Conservation (phyloP, 2,329 filamentous ascomycete genomes). For the Nemania sp. region DNA sequence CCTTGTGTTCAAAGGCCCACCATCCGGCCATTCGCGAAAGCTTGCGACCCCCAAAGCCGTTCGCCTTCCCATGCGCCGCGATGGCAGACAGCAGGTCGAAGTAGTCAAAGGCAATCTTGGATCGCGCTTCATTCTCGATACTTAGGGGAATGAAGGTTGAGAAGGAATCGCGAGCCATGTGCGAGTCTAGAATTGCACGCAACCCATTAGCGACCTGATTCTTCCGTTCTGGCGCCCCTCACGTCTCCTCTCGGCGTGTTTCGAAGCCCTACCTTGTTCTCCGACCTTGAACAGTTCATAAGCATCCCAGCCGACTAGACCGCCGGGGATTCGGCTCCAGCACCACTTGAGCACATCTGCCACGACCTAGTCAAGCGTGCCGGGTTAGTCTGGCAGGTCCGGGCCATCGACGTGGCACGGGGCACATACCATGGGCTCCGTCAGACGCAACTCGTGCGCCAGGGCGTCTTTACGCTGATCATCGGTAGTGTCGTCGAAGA, state of each 20-base stretch:
- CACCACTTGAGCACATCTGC: slow-evolving; percentile 98
- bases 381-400: slow-evolving; percentile 14
- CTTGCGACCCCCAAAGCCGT: slow-evolving; percentile 91
- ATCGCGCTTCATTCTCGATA: slow-evolving; percentile 82
- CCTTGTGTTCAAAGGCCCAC: slow-evolving; percentile 96
- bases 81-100: slow-evolving; percentile 92
- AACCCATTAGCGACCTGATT: slow-evolving; percentile 15
- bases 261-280: slow-evolving; percentile 71
- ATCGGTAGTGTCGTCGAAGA: slow-evolving; percentile 73
- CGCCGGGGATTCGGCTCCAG: slow-evolving; percentile 89
- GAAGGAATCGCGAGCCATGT: slow-evolving; percentile 90
- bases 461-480: slow-evolving; percentile 71
- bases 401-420: not conserved
- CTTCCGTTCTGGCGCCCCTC: not conserved
- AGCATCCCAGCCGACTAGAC: slow-evolving; percentile 94
- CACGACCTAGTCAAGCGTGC: slow-evolving; percentile 67
- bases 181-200: slow-evolving; percentile 68
- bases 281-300: slow-evolving; percentile 96
- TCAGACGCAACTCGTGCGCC: slow-evolving; percentile 85
- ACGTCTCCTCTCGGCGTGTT: not conserved
- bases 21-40: slow-evolving; percentile 93
- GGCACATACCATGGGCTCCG: slow-evolving; percentile 82
- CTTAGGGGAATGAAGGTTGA: slow-evolving; percentile 95
- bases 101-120: slow-evolving; percentile 92
- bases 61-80: slow-evolving; percentile 89